Evolutionary conservation across 2,329 filamentous ascomycete genomes (phyloP), one percentile per base, ranked within the genome.

Genomic region (Cordyceps tenuipes): DNA sequence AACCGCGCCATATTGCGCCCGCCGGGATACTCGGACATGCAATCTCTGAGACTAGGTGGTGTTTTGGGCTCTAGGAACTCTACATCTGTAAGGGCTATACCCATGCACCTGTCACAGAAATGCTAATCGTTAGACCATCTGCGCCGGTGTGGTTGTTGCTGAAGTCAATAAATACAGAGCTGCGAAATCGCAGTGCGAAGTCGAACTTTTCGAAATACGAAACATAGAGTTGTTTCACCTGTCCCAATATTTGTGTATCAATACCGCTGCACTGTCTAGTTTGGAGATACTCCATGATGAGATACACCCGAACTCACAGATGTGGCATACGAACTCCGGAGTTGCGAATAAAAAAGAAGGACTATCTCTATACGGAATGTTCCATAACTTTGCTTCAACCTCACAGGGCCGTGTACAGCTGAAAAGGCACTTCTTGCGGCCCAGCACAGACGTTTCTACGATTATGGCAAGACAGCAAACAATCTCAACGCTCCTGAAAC

Each of bases 251-350:
- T 90, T 93, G 85, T 90, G 94, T 67, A 79, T 97, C 65, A 94
- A 90, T 65, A 76, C 82, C 2, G 91, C 97, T 68, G 89, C 92
- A 0, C 76, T 97, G 47, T 74, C 84, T 15, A 91, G 91, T 1
- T 80, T 99, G 9, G 93, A 97, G 67, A 90, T 99, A 31, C 79
- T 96, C 29, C 87, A 88, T 59, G 85, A 88, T 1, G 92, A 97
- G 70, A 83, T 83, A 12, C 91, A 96, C 70, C 92, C 90, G 5
- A 91, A 91, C 68, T 86, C 83, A 52, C 88, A 93, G 63, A 89
- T 87, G 66, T 87, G 88, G 73, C 89, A 88, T 21, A 49, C 39
- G n/a, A 53, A 21, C 13, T 54, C 44, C 7, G 34, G 39, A 4
- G 34, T n/a, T 9, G 48, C 43, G 34, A 43, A 55, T 15, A 44